phyloP scores from a whole-genome alignment of 306 rosid species.

The Quillaja saponaria region DNA sequence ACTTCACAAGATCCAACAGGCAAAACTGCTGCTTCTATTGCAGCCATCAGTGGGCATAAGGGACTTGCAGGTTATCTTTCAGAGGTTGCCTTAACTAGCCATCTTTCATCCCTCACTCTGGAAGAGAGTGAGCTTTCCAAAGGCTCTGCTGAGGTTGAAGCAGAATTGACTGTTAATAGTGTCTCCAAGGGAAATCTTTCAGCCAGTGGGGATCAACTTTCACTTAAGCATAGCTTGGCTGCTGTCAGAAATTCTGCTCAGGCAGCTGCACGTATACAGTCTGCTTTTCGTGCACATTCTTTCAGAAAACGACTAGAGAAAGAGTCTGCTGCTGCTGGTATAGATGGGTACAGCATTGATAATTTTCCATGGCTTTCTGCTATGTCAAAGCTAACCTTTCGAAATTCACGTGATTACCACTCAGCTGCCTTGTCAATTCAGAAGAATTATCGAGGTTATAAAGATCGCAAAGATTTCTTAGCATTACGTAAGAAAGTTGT shows the following conservation, averaged over 20 bases:
- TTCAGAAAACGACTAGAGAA: conserved; percentile 56
- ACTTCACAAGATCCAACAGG: conserved; percentile 67
- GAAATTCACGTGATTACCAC: conserved; percentile 56
- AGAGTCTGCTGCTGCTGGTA: conserved; percentile 40
- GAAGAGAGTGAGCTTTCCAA: conserved; percentile 62
- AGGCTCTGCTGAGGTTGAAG: conserved; percentile 70
- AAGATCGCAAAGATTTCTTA: conserved; percentile 76
- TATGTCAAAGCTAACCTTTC: conserved; percentile 59
- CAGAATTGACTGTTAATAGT: conserved; percentile 55
- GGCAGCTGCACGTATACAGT: conserved; percentile 92
- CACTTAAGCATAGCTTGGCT: conserved; percentile 58
- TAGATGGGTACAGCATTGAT: conserved; percentile 47
- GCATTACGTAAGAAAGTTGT: conserved; percentile 81
- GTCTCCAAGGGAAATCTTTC: conserved; percentile 53
- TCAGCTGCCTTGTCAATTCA: conserved; percentile 91
- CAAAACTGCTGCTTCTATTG: conserved; percentile 82
- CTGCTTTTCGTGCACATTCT: conserved; percentile 90
- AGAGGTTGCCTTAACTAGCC: conserved; percentile 78
- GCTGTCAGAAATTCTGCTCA: conserved; percentile 87
- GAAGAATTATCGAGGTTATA: conserved; percentile 90
- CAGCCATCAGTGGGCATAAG: conserved; percentile 67
- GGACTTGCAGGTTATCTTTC: conserved; percentile 99
- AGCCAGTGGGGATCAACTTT: conserved; percentile 54
- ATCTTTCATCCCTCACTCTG: conserved; percentile 83
- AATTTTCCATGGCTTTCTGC: conserved; percentile 62